Base-by-base conservation (phyloP, 768 basidiomycete species). In the Suillus brevipes region DNA sequence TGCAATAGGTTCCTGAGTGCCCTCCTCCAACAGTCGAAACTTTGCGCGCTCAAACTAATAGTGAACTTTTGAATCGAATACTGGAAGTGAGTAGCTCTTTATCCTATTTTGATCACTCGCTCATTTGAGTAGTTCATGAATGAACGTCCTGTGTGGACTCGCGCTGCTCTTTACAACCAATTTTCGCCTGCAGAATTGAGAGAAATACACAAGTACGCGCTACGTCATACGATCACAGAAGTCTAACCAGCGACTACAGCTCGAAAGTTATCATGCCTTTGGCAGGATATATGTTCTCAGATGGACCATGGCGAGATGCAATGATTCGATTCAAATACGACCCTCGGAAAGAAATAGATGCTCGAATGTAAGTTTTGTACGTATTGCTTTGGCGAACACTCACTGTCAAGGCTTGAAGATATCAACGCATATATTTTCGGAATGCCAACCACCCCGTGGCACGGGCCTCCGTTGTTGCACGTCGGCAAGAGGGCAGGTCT, bases 301-400 rank as follows among this genome's bases (percentile, higher is more conserved):
- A 97, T 68, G 97, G 97, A 0, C 95, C 96, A 3, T 99, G 92
- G 89, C 84, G 94, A 47, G 96, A 98, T 70, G 91, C 92, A 16
- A 83, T 95, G 59, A 84, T 98, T 42, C 87, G 87, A 53, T 90
- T 95, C 64, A 88, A 89, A 14, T 99, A 95, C 72, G 97, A 99
- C 72, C 97, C 97, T 10, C 83, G 96, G 47, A 84, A 84, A 70
- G 84, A 92, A 66, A 82, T 83, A 3, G 78, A 82, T 58, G 89
- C 93, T 23, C 83, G 92, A 68, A 86, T 95, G 96, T 96, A 68
- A 68, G 91, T 81, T 34, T 31, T 55, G 14, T 55, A 10, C 7
- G 23, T 60, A 25, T 28, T 42, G 6, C 20, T 28, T 20, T 31
- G 18, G 42, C 3, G 6, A 20, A 20, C 3, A 20, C 58, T 43